These are phyloP conservation scores for Allium cepa DNA, from an alignment of 106 monocot genomes.

Conservation along the genomic window DNA sequence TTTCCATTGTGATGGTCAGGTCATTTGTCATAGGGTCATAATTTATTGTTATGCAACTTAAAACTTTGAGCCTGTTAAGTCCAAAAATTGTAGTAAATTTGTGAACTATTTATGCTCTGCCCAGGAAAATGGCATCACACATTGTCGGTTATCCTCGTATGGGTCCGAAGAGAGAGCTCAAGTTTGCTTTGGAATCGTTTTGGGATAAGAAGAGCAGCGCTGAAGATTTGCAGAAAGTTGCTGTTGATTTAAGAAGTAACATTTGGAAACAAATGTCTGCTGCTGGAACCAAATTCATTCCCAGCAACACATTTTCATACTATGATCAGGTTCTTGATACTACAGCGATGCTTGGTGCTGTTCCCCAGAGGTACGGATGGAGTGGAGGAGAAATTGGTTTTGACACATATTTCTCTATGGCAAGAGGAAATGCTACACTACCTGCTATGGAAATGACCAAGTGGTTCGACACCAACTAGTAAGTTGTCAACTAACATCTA, in stretches of 20 bases:
- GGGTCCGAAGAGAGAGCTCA: slow-evolving; percentile 89
- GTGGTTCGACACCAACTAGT: slow-evolving; percentile 99
- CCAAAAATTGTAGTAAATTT: neutral
- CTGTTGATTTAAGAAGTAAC: slow-evolving; percentile 46
- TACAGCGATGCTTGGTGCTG: slow-evolving; percentile 87
- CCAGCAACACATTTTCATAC: slow-evolving; percentile 79
- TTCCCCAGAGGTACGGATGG: slow-evolving; percentile 76
- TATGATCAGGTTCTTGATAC: slow-evolving; percentile 85
- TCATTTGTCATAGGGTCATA: too few species aligned
- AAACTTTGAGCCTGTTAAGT: too few species aligned
- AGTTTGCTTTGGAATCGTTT: slow-evolving; percentile 77
- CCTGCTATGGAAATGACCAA: slow-evolving; percentile 99
- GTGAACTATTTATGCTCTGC: neutral
- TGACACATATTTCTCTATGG: slow-evolving; percentile 83
- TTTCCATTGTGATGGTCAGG: too few species aligned
- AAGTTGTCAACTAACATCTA: slow-evolving; percentile 17
- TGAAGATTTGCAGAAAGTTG: slow-evolving; percentile 66
- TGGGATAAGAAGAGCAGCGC: slow-evolving; percentile 78
- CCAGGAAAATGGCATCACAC: slow-evolving; percentile 68
- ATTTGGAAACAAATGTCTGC: slow-evolving; percentile 83
- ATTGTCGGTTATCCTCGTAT: slow-evolving; percentile 84
- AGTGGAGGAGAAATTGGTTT: slow-evolving; percentile 82
- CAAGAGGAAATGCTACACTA: slow-evolving; percentile 82
- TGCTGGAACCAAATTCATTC: slow-evolving; percentile 72
- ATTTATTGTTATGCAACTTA: too few species aligned